phyloP scores from a whole-genome alignment of 306 rosid species.

The Astragalus glycyphyllos region DNA sequence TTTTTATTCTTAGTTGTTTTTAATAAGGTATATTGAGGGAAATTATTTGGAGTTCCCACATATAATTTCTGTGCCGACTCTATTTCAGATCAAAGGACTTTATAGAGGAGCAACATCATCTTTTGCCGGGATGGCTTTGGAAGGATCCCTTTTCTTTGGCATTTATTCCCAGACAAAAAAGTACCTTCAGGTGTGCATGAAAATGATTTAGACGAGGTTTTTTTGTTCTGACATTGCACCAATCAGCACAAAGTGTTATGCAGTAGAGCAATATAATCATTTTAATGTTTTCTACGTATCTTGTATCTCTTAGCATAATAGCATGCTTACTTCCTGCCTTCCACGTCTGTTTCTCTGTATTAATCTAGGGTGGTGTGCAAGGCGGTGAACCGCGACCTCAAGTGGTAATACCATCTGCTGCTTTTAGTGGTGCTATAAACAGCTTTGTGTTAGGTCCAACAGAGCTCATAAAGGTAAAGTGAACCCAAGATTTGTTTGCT shows the following conservation, averaged over 20 bases:
- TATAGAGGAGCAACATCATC: slow-evolving; percentile 96
- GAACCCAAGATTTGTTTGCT: slow-evolving; percentile 34
- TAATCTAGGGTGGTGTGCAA: slow-evolving; percentile 71
- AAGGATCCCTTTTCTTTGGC: slow-evolving; percentile 90
- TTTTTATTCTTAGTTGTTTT: neutral
- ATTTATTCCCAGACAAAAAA: slow-evolving; percentile 85
- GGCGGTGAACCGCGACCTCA: slow-evolving; percentile 64
- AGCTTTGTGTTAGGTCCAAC: slow-evolving; percentile 94
- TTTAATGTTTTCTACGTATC: slow-evolving; percentile 24
- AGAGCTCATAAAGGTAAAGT: slow-evolving; percentile 82
- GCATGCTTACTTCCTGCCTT: slow-evolving; percentile 23
- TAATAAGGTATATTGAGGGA: neutral
- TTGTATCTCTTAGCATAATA: slow-evolving; percentile 29
- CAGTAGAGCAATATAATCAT: slow-evolving; percentile 16
- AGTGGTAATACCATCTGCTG: slow-evolving; percentile 89
- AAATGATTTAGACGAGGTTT: slow-evolving; percentile 38
- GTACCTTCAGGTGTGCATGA: slow-evolving; percentile 73
- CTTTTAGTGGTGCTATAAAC: slow-evolving; percentile 77
- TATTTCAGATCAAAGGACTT: slow-evolving; percentile 86
- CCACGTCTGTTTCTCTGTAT: slow-evolving; percentile 28
- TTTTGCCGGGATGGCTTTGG: slow-evolving; percentile 88
- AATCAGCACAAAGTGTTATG: slow-evolving; percentile 25
- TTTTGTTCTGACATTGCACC: slow-evolving; percentile 34
- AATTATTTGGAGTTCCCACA: slow-evolving; percentile 19
- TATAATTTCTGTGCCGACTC: slow-evolving; percentile 38